These are phyloP conservation scores for Phlebiopsis gigantea DNA, from an alignment of 768 basidiomycete species.

Conservation along the genomic window DNA sequence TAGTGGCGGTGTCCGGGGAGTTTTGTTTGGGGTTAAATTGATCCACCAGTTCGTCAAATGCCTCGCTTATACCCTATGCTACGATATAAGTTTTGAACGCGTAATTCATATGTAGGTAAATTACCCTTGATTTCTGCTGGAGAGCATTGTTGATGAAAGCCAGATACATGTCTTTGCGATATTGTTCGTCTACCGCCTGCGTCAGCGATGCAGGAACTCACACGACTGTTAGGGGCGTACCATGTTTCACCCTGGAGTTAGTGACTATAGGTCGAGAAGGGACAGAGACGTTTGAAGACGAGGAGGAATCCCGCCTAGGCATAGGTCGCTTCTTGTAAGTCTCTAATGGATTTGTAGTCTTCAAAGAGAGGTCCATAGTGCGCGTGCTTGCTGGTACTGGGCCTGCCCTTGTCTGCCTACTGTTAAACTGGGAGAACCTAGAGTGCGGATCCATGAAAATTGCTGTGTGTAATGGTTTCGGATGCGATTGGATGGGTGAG, in stretches of 20 bases:
- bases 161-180: conserved; percentile 78
- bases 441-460: conserved; percentile 78
- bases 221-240: conserved; percentile 13
- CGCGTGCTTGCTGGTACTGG: conserved; percentile 43
- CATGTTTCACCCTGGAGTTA: conserved; percentile 69
- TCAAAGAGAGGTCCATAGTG: conserved; percentile 34
- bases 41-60: conserved; percentile 85
- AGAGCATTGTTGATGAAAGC: conserved; percentile 80
- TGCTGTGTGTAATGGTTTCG: too few species aligned
- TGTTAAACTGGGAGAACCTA: conserved; percentile 68
- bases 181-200: conserved; percentile 53
- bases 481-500: too few species aligned
- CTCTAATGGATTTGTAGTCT: conserved; percentile 37
- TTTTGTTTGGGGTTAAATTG: conserved; percentile 65
- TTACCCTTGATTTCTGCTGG: conserved; percentile 63
- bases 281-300: conserved; percentile 20
- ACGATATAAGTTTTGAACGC: neutral
- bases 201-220: neutral
- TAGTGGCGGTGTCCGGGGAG: conserved; percentile 26
- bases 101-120: conserved; percentile 19
- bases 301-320: conserved; percentile 17
- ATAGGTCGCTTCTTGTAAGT: conserved; percentile 37
- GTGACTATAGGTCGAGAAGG: conserved; percentile 62
- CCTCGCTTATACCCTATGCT: conserved; percentile 59
- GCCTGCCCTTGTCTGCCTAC: conserved; percentile 63